These are phyloP conservation scores for Ceratopteris richardii DNA, from an alignment of 75 land plant species.

Conservation along the genomic window DNA sequence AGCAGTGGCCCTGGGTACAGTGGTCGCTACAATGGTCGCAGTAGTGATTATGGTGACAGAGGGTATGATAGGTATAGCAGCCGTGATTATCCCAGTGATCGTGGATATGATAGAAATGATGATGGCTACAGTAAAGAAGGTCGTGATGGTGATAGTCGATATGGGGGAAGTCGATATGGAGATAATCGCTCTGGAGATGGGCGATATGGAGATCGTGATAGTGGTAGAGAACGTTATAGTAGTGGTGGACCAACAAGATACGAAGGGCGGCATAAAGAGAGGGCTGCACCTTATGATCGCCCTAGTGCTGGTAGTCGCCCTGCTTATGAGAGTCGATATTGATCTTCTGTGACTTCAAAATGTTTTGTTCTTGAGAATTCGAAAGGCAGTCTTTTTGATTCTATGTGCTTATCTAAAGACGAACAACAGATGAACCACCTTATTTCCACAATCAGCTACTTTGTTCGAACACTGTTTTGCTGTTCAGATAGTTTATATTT, in stretches of 20 bases:
- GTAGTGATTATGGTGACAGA: slow-evolving; percentile 10
- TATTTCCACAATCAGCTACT: too few relatives aligned
- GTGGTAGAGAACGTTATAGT: slow-evolving; percentile 9
- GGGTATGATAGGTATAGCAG: slow-evolving; percentile 17
- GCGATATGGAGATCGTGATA: slow-evolving; percentile 4
- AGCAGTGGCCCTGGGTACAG: slow-evolving; percentile 8
- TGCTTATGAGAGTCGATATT: slow-evolving; percentile 17
- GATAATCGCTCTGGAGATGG: background rate
- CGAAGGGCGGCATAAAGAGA: slow-evolving; percentile 7
- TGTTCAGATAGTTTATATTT: too few relatives aligned
- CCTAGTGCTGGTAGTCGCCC: slow-evolving; percentile 12
- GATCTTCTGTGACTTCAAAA: too few relatives aligned
- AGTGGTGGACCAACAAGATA: slow-evolving; percentile 15
- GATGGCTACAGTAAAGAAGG: background rate
- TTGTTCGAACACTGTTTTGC: too few relatives aligned
- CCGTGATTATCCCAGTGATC: background rate
- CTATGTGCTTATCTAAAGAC: too few relatives aligned
- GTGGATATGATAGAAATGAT: background rate
- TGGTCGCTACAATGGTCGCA: slow-evolving; percentile 15
- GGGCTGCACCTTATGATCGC: slow-evolving; percentile 23
- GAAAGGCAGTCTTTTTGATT: too few relatives aligned
- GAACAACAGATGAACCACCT: too few relatives aligned
- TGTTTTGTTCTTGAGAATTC: too few relatives aligned
- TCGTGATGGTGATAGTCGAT: too few relatives aligned
- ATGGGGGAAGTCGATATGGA: too few relatives aligned